A percentile compares a stretch with the other conserved stretches of the same genome.
These are phyloP conservation scores for Retiboletus fuscus DNA, from an alignment of 1,284 basidiomycete genomes.

Conservation along the genomic window DNA sequence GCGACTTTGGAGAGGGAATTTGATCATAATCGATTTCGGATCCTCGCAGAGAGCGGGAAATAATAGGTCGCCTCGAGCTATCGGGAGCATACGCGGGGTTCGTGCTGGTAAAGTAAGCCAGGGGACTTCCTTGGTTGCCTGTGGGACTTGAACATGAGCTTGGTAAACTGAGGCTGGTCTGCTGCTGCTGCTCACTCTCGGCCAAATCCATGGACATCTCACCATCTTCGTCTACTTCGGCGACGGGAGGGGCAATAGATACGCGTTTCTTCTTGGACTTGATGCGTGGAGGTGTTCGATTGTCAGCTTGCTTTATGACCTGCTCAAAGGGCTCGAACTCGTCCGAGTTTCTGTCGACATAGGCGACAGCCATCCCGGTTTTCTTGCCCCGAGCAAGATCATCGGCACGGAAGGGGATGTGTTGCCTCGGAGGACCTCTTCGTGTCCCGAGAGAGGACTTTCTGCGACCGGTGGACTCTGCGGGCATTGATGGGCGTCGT, in stretches of 20 bases:
- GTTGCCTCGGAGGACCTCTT: conserved; percentile 61
- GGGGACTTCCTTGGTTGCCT: conserved; percentile 57
- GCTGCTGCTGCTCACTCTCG: conserved; percentile 56
- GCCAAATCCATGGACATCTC: conserved; percentile 80
- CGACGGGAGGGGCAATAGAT: conserved; percentile 51
- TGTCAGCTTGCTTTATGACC: conserved; percentile 78
- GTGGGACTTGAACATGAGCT: conserved; percentile 25
- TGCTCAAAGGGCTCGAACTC: conserved; percentile 88
- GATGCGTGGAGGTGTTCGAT: conserved; percentile 67
- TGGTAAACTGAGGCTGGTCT: background rate
- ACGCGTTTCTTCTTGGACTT: conserved; percentile 61
- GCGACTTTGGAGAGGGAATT: conserved; percentile 71
- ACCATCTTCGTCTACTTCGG: conserved; percentile 67
- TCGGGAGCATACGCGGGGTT: conserved; percentile 60
- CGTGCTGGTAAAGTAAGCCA: conserved; percentile 66
- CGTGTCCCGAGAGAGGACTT: conserved; percentile 51
- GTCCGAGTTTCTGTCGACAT: conserved; percentile 79
- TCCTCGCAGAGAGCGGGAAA: conserved; percentile 64
- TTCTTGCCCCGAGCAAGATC: conserved; percentile 80
- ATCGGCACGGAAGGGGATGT: conserved; percentile 80
- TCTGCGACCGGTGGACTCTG: conserved; percentile 44
- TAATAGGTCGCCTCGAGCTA: conserved; percentile 59
- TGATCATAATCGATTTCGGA: conserved; percentile 73
- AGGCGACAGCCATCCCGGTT: conserved; percentile 74
- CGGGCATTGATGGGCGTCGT: conserved; percentile 44